Base-by-base conservation (phyloP, 768 basidiomycete genomes). In the Trametes maxima region DNA sequence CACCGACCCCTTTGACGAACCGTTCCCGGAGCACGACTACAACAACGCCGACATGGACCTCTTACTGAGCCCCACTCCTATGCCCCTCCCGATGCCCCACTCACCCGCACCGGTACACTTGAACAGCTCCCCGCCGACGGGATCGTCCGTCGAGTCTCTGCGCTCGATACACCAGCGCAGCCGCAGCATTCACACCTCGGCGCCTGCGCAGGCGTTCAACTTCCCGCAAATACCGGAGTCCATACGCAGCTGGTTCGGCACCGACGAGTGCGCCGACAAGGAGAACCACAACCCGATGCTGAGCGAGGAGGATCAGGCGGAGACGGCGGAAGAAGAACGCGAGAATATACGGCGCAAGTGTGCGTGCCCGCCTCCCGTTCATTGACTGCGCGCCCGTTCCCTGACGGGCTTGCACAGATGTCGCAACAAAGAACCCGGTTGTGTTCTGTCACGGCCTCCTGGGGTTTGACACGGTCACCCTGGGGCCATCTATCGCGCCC, bases 361-460 rank as follows among this genome's bases (percentile, higher is more conserved):
- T 70, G 48, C 24, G 69, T 68, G 10, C 37, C 22, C 39, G 56
- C 6, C 35, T 19, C 33, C 21, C 16, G 19, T 53, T 53, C 37
- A 33, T 33, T 43, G 2, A 49, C 6, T 48, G 42, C 42, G 13
- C 45, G 33, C 42, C 21, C 19, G 25, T 47, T 57, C 46, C 22
- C 46, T 47, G 22, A 47, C 46, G 14, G 64, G 59, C 44, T 3
- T 12, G 42, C 56, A 6, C 72, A 94, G 92, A 95, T 70, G 82
- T 83, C 5, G 80, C 92, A 0, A 89, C 95, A 0, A 83, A 83
- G 60, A 85, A 93, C 64, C 96, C 96, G 0, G 75, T 98, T 46
- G 89, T 98, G 1, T 98, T 98, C 74, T 98, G 96, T 67, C 96
- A 98, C 70, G 96, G 95, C 10, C 82, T 97, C 1, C 81, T 98